Conservation (phyloP, 371 early-diverging fungal genomes). For the Fennellomyces sp. region DNA sequence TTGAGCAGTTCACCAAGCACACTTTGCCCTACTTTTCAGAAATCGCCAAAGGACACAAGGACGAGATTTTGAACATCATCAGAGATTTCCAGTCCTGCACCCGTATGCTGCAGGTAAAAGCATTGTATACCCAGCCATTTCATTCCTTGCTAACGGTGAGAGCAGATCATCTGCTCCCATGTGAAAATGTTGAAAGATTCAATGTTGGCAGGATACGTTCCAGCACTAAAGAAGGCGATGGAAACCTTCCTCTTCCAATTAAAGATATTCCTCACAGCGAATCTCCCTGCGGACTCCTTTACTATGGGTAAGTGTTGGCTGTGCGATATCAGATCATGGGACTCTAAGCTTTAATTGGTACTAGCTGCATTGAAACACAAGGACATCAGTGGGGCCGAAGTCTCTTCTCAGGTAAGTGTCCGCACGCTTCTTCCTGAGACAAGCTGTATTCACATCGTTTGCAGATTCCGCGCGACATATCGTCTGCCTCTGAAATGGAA, state of each 20-base stretch:
- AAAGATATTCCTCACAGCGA: slow-evolving; percentile 72
- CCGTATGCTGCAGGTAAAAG: slow-evolving; percentile 57
- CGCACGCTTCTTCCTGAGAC: neutral
- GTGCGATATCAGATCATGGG: slow-evolving; percentile 9
- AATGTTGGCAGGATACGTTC: slow-evolving; percentile 65
- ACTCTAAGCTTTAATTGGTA: neutral
- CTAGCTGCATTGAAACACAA: slow-evolving; percentile 74
- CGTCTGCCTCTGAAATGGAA: slow-evolving; percentile 28
- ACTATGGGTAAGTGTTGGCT: slow-evolving; percentile 50
- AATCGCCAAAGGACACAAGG: slow-evolving; percentile 58
- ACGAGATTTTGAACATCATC: slow-evolving; percentile 51
- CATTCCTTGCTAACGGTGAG: neutral
- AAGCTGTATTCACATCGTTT: neutral
- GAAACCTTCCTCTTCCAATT: slow-evolving; percentile 80
- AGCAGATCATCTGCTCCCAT: slow-evolving; percentile 78
- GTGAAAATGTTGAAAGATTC: slow-evolving; percentile 75
- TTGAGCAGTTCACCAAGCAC: slow-evolving; percentile 67
- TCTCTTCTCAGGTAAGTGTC: slow-evolving; percentile 69
- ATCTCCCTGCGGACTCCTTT: slow-evolving; percentile 63
- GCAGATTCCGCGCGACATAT: neutral
- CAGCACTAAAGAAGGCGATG: slow-evolving; percentile 69
- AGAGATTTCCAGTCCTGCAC: slow-evolving; percentile 61
- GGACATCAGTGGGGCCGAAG: slow-evolving; percentile 70
- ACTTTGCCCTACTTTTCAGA: slow-evolving; percentile 70
- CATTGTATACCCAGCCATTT: neutral